Evolutionary conservation across 257 asterid genomes (phyloP), one percentile per base, ranked within the genome.

Genomic region (Solanum commersonii): DNA sequence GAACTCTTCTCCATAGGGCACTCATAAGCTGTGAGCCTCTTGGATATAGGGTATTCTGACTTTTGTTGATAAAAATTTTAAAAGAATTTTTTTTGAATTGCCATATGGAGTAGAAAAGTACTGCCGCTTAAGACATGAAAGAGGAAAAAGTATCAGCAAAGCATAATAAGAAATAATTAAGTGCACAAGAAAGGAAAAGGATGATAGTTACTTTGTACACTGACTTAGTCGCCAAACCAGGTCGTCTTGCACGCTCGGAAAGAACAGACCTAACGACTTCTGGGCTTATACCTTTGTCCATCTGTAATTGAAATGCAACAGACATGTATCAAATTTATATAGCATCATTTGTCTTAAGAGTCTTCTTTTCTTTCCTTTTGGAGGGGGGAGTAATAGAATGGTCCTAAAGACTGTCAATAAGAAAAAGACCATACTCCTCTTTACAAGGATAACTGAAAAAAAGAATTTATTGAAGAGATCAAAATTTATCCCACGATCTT

Each of bases 191-290:
- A 86, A 33, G 60, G 33, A 70, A 31, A 89, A 76, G 67, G 63
- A 34, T 65, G 73, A 35, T 67, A 89, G 94, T 91, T 88, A 95
- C 99, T 89, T 90, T 94, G 87, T 86, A 88, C 84, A 94, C 98
- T 31, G 99, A 94, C 90, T 92, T 97, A 77, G 95, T 87, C 23
- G 98, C 98, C 87, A 96, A 92, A 89, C 91, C 92, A 84, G 98
- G 98, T 92, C 81, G 90, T 90, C 96, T 94, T 86, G 93, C 96
- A 87, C 98, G 98, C 92, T 94, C 98, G 23, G 94, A 95, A 83
- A 97, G 96, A 88, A 97, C 93, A 87, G 98, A 93, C 67, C 98
- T 98, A 87, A 97, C 98, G 35, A 95, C 92, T 87, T 97, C 99
- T 37, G 99, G 98, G 92, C 92, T 91, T 87, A 93, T 89, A 88